phyloP scores from a whole-genome alignment of 1,139 yeast species.

The Yamadazyma trypodendri region DNA sequence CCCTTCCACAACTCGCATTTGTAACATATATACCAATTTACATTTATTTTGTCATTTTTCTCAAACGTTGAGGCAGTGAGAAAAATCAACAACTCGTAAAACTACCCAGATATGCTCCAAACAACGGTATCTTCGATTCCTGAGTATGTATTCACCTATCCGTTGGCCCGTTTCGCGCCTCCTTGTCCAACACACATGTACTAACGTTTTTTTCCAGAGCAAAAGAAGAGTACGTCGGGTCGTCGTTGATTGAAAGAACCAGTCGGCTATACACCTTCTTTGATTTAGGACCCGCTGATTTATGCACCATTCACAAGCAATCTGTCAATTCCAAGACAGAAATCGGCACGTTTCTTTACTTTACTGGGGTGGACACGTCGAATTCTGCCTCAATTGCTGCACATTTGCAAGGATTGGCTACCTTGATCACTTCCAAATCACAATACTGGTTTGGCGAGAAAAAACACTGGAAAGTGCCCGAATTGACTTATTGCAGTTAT shows the following conservation, averaged over 20 bases:
- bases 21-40: not conserved
- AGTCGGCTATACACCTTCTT: conserved; percentile 44
- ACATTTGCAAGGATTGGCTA: conserved; percentile 74
- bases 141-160: conserved; percentile 38
- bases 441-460: conserved; percentile 65
- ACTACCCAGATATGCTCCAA: conserved; percentile 30
- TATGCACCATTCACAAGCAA: conserved; percentile 66
- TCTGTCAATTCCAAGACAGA: conserved; percentile 42
- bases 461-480: conserved; percentile 73
- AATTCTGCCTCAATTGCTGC: conserved; percentile 64
- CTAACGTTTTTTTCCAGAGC: conserved; percentile 28
- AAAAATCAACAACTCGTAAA: conserved; percentile 7
- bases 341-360: conserved; percentile 54
- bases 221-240: conserved; percentile 50
- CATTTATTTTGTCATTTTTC: conserved; percentile 3
- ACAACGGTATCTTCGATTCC: conserved; percentile 48
- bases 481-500: conserved; percentile 51
- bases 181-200: too few relatives aligned
- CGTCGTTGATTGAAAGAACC: conserved; percentile 52
- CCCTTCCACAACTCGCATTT: not conserved
- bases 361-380: conserved; percentile 58
- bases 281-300: conserved; percentile 87
- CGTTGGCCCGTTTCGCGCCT: too few relatives aligned
- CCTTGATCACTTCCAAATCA: conserved; percentile 55
- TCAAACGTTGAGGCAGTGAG: conserved; percentile 3